Evolutionary conservation across 2,329 filamentous ascomycete genomes (phyloP).

Genomic region (Alternaria tenuissima): DNA sequence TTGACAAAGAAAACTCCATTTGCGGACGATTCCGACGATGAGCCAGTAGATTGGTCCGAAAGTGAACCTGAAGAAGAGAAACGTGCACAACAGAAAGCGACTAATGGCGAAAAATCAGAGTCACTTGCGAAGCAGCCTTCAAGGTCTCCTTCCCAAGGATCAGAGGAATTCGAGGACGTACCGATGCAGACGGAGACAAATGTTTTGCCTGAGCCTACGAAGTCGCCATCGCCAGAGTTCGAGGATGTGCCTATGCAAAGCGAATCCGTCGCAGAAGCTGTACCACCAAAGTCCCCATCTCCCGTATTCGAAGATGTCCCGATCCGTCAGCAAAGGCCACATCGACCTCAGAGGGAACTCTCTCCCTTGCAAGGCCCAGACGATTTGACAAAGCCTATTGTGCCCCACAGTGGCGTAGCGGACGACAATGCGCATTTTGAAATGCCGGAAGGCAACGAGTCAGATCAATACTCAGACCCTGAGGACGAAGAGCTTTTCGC

Average conservation of each 20-base stretch:
- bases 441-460: conserved; percentile 37
- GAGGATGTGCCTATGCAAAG: conserved; percentile 56
- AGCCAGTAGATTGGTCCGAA: conserved; percentile 62
- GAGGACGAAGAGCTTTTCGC: conserved; percentile 90
- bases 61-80: conserved; percentile 55
- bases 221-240: conserved; percentile 59
- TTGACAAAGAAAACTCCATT: conserved; percentile 31
- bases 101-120: background rate
- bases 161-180: conserved; percentile 62
- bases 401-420: conserved; percentile 42
- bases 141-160: conserved; percentile 57
- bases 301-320: conserved; percentile 62
- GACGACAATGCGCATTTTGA: conserved; percentile 40
- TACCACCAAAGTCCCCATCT: conserved; percentile 52
- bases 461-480: conserved; percentile 71
- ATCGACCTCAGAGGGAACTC: conserved; percentile 26
- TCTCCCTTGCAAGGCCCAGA: conserved; percentile 42
- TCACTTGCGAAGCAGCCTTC: conserved; percentile 41
- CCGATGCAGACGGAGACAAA: conserved; percentile 19
- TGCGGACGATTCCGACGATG: conserved; percentile 48
- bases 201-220: conserved; percentile 27
- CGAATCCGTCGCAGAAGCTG: conserved; percentile 12
- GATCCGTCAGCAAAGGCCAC: conserved; percentile 25
- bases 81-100: conserved; percentile 5
- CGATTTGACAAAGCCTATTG: conserved; percentile 39